Conservation (phyloP, 345 rosid genomes). For the Salix koriyanagi region DNA sequence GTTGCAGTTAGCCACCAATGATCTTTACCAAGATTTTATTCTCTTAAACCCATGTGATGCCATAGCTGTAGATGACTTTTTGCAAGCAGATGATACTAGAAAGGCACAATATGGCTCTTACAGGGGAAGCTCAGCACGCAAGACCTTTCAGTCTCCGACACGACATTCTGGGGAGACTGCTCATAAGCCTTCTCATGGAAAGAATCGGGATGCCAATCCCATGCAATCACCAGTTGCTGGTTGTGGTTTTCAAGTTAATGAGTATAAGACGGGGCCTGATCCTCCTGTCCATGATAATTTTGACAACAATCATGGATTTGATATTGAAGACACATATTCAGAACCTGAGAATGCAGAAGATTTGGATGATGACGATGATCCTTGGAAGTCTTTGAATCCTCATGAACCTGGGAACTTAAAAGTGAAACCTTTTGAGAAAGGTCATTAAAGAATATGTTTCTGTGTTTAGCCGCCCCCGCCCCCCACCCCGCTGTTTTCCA, state of each 20-base stretch:
- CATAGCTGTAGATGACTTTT: slow-evolving; percentile 48
- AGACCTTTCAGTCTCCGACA: slow-evolving; percentile 54
- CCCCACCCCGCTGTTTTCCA: slow-evolving; percentile 4
- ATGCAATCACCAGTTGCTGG: slow-evolving; percentile 40
- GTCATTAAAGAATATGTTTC: slow-evolving; percentile 28
- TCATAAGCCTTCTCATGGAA: slow-evolving; percentile 51
- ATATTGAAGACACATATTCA: slow-evolving; percentile 48
- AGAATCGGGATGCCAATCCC: slow-evolving; percentile 41
- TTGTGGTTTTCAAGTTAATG: slow-evolving; percentile 32
- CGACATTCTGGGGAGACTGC: slow-evolving; percentile 60
- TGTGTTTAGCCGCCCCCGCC: background rate
- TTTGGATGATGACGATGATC: slow-evolving; percentile 67
- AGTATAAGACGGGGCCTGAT: slow-evolving; percentile 27
- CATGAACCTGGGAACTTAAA: slow-evolving; percentile 88
- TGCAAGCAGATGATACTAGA: slow-evolving; percentile 37
- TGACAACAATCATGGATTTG: slow-evolving; percentile 39
- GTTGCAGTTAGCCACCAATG: slow-evolving; percentile 76
- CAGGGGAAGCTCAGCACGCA: slow-evolving; percentile 44
- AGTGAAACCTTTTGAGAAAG: slow-evolving; percentile 81
- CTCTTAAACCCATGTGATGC: slow-evolving; percentile 81
- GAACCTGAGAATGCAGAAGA: slow-evolving; percentile 49
- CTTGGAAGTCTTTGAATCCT: slow-evolving; percentile 92
- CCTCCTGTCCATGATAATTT: slow-evolving; percentile 30
- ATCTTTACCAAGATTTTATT: slow-evolving; percentile 80
- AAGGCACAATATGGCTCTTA: slow-evolving; percentile 41